These are phyloP conservation scores for Solanum hybrid DNA, from an alignment of 305 asterid genomes.

Conservation along the genomic window DNA sequence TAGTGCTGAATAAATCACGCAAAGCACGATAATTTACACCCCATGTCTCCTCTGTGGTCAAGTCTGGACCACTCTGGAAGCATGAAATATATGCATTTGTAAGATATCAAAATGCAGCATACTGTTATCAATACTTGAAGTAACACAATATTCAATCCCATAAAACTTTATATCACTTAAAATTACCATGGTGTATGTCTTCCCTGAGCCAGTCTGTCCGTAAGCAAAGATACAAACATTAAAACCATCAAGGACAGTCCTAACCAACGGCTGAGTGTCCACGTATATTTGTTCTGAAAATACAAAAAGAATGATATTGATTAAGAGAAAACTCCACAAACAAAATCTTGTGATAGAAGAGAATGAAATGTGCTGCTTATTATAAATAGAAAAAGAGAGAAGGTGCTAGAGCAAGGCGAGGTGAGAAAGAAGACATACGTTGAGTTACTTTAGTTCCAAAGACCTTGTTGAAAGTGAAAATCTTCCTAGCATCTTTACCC, in stretches of 20 bases:
- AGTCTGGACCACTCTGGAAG: slow-evolving; percentile 87
- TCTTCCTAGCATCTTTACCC: slow-evolving; percentile 76
- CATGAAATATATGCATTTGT: slow-evolving; percentile 1
- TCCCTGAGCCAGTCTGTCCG: slow-evolving; percentile 96
- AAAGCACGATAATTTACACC: slow-evolving; percentile 89
- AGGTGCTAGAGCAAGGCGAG: background rate
- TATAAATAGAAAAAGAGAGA: background rate
- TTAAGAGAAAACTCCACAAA: slow-evolving; percentile 10
- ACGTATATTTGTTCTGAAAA: slow-evolving; percentile 76
- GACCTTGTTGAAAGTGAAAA: slow-evolving; percentile 77
- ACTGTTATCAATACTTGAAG: background rate
- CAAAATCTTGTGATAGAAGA: background rate
- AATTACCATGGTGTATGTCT: slow-evolving; percentile 83
- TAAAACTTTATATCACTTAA: background rate
- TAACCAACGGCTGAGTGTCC: slow-evolving; percentile 70
- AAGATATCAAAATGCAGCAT: background rate
- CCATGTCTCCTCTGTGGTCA: slow-evolving; percentile 78
- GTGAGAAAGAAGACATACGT: slow-evolving; percentile 38
- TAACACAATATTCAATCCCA: background rate
- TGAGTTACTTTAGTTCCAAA: slow-evolving; percentile 68
- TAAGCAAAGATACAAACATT: slow-evolving; percentile 91
- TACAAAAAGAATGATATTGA: background rate
- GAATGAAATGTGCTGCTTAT: background rate
- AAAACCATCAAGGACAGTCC: slow-evolving; percentile 88
- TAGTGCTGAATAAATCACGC: slow-evolving; percentile 60